A percentile compares a stretch with the other conserved stretches of the same genome.
phyloP scores from a whole-genome alignment of 2,329 filamentous ascomycete species.

The Sclerotinia borealis region DNA sequence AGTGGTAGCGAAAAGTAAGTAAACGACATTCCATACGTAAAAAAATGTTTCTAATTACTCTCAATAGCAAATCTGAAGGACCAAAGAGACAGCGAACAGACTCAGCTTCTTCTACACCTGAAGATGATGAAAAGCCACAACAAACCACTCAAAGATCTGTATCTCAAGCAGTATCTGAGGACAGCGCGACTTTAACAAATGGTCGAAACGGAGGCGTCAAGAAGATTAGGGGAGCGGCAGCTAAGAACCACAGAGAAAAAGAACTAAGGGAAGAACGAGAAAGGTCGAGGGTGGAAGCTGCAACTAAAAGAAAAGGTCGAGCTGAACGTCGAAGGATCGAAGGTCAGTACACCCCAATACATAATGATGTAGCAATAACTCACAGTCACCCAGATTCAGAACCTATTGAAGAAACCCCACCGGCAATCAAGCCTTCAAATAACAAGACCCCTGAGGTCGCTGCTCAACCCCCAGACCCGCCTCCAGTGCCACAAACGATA shows the following conservation, averaged over 20 bases:
- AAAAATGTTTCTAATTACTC: conserved; percentile 25
- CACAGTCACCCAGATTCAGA: conserved; percentile 55
- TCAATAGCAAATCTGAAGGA: conserved; percentile 58
- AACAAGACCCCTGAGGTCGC: conserved; percentile 30
- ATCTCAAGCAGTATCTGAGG: conserved; percentile 63
- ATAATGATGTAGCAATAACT: conserved; percentile 33
- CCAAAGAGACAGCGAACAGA: conserved; percentile 79
- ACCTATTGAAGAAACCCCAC: conserved; percentile 61
- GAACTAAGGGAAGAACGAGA: conserved; percentile 70
- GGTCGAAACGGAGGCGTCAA: conserved; percentile 47
- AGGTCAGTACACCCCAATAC: conserved; percentile 46
- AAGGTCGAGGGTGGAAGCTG: conserved; percentile 64
- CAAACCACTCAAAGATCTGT: conserved; percentile 34
- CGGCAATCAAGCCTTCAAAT: conserved; percentile 34
- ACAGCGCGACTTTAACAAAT: conserved; percentile 45
- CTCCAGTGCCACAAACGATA: conserved; percentile 41
- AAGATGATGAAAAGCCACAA: conserved; percentile 38
- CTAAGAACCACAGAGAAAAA: conserved; percentile 55
- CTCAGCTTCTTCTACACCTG: conserved; percentile 64
- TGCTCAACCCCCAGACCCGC: conserved; percentile 36
- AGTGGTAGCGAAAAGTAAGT: conserved; percentile 94
- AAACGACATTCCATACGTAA: not conserved
- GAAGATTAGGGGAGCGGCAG: conserved; percentile 51
- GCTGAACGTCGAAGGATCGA: conserved; percentile 76
- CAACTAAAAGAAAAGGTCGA: conserved; percentile 73